Conservation (phyloP, 192 early-diverging fungal species). For the Linnemannia schmuckeri region DNA sequence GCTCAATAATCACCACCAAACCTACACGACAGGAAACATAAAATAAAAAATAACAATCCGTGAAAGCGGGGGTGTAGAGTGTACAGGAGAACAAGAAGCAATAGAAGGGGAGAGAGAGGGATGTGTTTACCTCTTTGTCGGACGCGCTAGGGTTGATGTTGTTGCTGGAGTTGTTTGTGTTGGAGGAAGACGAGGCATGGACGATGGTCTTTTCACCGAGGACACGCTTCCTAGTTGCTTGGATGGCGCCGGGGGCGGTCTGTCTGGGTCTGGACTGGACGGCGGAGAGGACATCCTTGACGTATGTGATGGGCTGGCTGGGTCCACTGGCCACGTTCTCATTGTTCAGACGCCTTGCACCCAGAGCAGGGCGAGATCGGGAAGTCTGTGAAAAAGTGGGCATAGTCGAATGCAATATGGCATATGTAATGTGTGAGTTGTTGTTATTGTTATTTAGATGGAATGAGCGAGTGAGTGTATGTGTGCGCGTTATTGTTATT, state of each 20-base stretch:
- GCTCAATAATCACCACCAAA: neutral
- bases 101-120: neutral
- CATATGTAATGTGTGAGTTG: neutral
- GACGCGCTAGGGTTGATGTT: neutral
- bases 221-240: constrained; percentile 27
- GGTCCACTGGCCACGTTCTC: constrained; percentile 16
- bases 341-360: constrained; percentile 15
- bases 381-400: constrained; percentile 11
- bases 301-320: constrained; percentile 27
- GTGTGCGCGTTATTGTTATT: neutral
- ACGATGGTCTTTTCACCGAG: constrained; percentile 29
- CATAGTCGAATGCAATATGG: constrained; percentile 2
- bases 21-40: neutral
- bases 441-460: neutral
- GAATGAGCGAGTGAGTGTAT: neutral
- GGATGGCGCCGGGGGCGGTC: neutral
- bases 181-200: neutral
- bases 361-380: constrained; percentile 18
- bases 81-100: neutral
- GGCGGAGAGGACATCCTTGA: constrained; percentile 28
- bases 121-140: constrained; percentile 23
- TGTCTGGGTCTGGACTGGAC: constrained; percentile 12
- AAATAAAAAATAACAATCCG: neutral
- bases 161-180: neutral
- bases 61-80: neutral